Evolutionary conservation across 306 rosid species (phyloP).

Genomic region (Clitoria ternatea): DNA sequence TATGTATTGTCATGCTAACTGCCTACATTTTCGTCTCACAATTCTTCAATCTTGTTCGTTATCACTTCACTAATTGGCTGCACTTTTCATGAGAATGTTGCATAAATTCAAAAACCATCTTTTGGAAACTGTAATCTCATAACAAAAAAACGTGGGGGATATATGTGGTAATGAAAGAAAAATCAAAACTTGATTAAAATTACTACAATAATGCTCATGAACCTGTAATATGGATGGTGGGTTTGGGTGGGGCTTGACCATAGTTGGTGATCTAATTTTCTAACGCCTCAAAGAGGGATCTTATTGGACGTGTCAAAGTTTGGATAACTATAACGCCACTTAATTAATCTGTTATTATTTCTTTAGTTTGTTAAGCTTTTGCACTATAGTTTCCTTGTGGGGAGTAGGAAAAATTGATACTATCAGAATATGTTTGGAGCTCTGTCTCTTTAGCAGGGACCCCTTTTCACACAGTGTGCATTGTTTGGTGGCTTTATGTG

Average conservation of each 20-base stretch:
- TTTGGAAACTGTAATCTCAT: neutral
- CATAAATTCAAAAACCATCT: constrained; percentile 4
- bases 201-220: constrained; percentile 24
- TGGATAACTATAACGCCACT: constrained; percentile 5
- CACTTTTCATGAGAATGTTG: neutral
- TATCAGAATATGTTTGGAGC: constrained; percentile 9
- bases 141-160: neutral
- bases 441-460: constrained; percentile 10
- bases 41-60: constrained; percentile 26
- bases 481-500: neutral
- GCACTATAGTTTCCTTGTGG: constrained; percentile 53
- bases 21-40: constrained; percentile 12
- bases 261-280: neutral
- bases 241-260: constrained; percentile 28
- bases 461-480: constrained; percentile 42
- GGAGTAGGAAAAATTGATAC: constrained; percentile 51
- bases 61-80: constrained; percentile 28
- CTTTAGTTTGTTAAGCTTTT: constrained; percentile 23
- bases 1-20: neutral
- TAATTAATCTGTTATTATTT: neutral
- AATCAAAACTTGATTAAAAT: constrained; percentile 12
- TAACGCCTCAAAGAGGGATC: neutral
- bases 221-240: constrained; percentile 32
- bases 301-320: constrained; percentile 13
- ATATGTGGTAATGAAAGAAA: neutral